A percentile compares a stretch with the other conserved stretches of the same genome.
These are phyloP conservation scores for Colletotrichum tamarilloi DNA, from an alignment of 2,329 filamentous ascomycete genomes.

Conservation along the genomic window DNA sequence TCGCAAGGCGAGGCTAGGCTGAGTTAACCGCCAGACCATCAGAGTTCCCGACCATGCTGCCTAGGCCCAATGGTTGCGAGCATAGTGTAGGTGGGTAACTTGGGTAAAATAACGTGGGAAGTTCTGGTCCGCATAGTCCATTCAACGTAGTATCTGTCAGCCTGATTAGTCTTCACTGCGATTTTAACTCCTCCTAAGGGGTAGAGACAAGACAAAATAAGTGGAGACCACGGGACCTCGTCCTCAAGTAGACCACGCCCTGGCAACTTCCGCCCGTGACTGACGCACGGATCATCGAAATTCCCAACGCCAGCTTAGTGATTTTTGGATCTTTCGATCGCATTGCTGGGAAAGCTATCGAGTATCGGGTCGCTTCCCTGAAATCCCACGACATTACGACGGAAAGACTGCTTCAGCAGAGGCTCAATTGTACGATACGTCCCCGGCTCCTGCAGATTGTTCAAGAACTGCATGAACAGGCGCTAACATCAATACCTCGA, in stretches of 20 bases:
- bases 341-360: not conserved
- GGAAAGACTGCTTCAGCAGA: not conserved
- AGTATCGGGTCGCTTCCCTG: not conserved
- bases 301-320: conserved; percentile 1
- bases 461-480: not conserved
- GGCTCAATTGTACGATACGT: not conserved
- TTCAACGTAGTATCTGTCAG: no score
- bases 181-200: no score
- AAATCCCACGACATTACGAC: not conserved
- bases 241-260: not conserved
- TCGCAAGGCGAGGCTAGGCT: no score
- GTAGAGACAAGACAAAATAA: no score
- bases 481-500: not conserved
- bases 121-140: no score
- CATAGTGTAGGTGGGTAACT: no score
- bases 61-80: no score
- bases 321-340: conserved; percentile 20
- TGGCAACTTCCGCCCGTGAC: conserved; percentile 8
- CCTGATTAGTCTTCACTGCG: no score
- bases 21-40: no score
- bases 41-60: no score
- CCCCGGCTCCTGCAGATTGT: no score
- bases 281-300: conserved; percentile 3
- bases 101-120: no score
- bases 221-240: not conserved